Evolutionary conservation across 1,284 basidiomycete genomes (phyloP).

Genomic region (Malassezia arunalokei): DNA sequence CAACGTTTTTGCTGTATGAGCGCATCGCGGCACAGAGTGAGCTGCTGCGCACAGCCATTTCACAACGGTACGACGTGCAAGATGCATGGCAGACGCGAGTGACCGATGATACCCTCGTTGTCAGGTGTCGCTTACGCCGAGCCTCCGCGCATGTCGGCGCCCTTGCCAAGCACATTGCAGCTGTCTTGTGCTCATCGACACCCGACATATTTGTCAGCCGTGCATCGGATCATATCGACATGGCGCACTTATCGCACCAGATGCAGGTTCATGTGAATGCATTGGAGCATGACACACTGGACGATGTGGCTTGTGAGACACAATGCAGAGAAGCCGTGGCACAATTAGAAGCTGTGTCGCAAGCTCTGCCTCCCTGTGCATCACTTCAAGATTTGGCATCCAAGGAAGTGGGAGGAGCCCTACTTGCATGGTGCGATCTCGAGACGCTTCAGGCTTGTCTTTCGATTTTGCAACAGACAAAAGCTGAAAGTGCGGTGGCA

Average conservation of each 20-base stretch:
- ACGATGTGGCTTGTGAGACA: slow-evolving; percentile 73
- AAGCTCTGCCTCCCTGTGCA: slow-evolving; percentile 55
- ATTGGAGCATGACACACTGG: slow-evolving; percentile 3
- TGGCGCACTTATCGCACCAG: slow-evolving; percentile 77
- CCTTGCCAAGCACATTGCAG: slow-evolving; percentile 34
- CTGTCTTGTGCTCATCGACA: slow-evolving; percentile 31
- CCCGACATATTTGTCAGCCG: slow-evolving; percentile 46
- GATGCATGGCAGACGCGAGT: slow-evolving; percentile 21
- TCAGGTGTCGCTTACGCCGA: slow-evolving; percentile 36
- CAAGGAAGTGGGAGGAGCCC: slow-evolving; percentile 37
- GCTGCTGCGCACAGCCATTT: slow-evolving; percentile 32
- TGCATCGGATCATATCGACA: slow-evolving; percentile 64
- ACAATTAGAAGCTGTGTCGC: slow-evolving; percentile 33
- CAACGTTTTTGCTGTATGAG: slow-evolving; percentile 37
- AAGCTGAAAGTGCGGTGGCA: slow-evolving; percentile 21
- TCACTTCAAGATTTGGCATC: slow-evolving; percentile 35
- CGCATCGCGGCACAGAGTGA: slow-evolving; percentile 38
- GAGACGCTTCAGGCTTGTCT: slow-evolving; percentile 40
- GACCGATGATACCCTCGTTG: slow-evolving; percentile 31
- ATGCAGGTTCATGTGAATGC: slow-evolving; percentile 72
- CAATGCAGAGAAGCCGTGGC: slow-evolving; percentile 56
- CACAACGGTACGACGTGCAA: slow-evolving; percentile 33
- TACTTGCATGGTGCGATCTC: slow-evolving; percentile 38
- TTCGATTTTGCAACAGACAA: slow-evolving; percentile 29
- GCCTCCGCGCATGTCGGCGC: slow-evolving; percentile 38